These are phyloP conservation scores for Boechera retrofracta DNA, from an alignment of 345 rosid genomes.

Conservation along the genomic window DNA sequence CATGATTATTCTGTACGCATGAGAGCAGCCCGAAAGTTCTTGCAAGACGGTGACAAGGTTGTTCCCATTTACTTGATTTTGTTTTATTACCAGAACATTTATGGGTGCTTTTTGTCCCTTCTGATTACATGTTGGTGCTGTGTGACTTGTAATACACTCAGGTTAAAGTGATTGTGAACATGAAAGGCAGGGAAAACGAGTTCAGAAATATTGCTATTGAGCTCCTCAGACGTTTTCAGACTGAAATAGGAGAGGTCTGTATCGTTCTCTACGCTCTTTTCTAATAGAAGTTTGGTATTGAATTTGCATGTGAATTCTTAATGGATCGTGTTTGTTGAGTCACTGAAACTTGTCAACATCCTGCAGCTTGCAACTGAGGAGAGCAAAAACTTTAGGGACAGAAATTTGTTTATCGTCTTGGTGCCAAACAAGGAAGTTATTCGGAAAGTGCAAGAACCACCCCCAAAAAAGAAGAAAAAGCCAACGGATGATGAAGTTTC, in stretches of 20 bases:
- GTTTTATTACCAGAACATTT: neutral
- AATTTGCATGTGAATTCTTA: neutral
- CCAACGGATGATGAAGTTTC: constrained; percentile 63
- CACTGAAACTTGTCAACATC: constrained; percentile 26
- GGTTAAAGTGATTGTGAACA: constrained; percentile 91
- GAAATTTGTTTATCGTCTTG: constrained; percentile 75
- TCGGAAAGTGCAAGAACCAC: constrained; percentile 72
- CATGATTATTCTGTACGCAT: constrained; percentile 92
- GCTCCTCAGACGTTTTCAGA: constrained; percentile 82
- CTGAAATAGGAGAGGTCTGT: constrained; percentile 86
- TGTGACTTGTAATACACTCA: constrained; percentile 46
- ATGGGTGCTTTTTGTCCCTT: neutral
- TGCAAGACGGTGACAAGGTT: constrained; percentile 94
- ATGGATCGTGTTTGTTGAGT: neutral
- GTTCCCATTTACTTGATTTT: neutral
- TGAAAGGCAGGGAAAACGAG: constrained; percentile 93
- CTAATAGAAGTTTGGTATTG: neutral
- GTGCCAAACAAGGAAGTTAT: constrained; percentile 77
- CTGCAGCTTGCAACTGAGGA: constrained; percentile 89
- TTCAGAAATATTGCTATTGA: constrained; percentile 88
- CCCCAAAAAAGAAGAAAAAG: constrained; percentile 61
- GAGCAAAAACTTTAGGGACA: constrained; percentile 74
- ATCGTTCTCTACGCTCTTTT: neutral
- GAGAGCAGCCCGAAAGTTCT: constrained; percentile 82
- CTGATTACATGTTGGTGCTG: constrained; percentile 20